phyloP scores from a whole-genome alignment of 2,329 filamentous ascomycete species.

The Scedosporium dehoogii region DNA sequence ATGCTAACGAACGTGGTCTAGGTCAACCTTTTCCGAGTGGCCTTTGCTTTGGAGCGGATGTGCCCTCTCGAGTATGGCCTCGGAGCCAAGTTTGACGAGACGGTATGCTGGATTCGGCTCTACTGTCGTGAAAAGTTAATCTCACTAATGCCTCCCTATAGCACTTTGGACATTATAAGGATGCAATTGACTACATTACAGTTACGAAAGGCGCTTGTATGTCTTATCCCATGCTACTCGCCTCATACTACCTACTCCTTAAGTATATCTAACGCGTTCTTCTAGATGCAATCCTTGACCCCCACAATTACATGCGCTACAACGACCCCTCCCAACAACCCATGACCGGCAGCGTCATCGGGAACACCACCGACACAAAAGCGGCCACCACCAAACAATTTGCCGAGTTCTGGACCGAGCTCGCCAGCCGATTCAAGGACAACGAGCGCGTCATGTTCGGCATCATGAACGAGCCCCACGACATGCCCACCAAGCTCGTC shows the following conservation, averaged over 20 bases:
- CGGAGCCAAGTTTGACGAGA: constrained; percentile 2
- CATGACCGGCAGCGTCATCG: constrained; percentile 32
- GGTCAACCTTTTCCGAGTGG: constrained; percentile 47
- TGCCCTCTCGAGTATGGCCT: constrained; percentile 25
- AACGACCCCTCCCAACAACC: constrained; percentile 18
- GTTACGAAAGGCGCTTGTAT: constrained; percentile 3
- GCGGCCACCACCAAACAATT: constrained; percentile 31
- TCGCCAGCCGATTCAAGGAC: constrained; percentile 41
- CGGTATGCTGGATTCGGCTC: background rate
- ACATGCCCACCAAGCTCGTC: constrained; percentile 50
- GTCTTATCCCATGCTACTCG: constrained; percentile 17
- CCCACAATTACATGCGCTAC: constrained; percentile 53
- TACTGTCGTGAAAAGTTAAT: background rate
- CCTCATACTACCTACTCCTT: background rate
- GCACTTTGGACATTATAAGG: constrained; percentile 31
- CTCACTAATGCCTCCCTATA: constrained; percentile 7
- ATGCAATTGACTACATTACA: constrained; percentile 22
- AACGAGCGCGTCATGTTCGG: constrained; percentile 52
- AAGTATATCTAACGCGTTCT: background rate
- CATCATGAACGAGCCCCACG: constrained; percentile 59
- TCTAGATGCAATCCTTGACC: constrained; percentile 40
- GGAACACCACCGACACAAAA: constrained; percentile 21
- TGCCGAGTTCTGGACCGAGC: constrained; percentile 45
- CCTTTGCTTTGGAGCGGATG: constrained; percentile 43
- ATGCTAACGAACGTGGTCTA: background rate